Percentiles rank a stretch among this genome's conserved stretches.
Evolutionary conservation across 441 rosid species (phyloP).

Genomic region (Kokia cookei): DNA sequence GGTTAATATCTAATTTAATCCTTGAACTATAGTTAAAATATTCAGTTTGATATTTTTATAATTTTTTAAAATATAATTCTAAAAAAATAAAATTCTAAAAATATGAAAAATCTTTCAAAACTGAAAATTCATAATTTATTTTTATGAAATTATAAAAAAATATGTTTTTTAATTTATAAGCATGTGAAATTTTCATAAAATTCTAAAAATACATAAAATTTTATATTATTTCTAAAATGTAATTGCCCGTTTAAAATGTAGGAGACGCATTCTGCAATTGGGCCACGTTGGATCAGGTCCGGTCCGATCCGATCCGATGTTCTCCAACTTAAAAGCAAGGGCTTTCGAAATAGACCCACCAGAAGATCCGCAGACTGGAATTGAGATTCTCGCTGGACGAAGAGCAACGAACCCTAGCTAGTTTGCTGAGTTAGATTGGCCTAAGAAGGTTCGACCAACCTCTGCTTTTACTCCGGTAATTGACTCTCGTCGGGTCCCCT

Average conservation of each 20-base stretch:
- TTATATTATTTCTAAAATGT: too few species aligned
- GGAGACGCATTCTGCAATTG: not conserved
- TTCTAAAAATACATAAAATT: too few species aligned
- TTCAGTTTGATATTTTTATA: too few species aligned
- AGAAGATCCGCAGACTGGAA: not conserved
- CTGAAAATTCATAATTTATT: too few species aligned
- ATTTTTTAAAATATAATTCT: too few species aligned
- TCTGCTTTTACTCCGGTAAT: not conserved
- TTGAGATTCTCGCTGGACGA: not conserved
- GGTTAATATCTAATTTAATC: too few species aligned
- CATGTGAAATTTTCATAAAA: too few species aligned
- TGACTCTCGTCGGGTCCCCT: not conserved
- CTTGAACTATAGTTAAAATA: too few species aligned
- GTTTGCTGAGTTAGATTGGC: not conserved
- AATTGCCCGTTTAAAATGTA: not conserved
- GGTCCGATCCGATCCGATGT: not conserved
- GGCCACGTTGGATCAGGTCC: constrained; percentile 3
- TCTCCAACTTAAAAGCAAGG: not conserved
- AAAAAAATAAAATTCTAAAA: too few species aligned
- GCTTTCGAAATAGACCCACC: not conserved
- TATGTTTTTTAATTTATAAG: too few species aligned
- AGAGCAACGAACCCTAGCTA: not conserved
- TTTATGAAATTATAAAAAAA: too few species aligned
- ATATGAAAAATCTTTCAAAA: too few species aligned
- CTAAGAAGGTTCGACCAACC: not conserved